Percentiles rank a stretch among this genome's conserved stretches.
Conservation (phyloP, 2,329 filamentous ascomycete genomes). For the Exophiala xenobiotica region DNA sequence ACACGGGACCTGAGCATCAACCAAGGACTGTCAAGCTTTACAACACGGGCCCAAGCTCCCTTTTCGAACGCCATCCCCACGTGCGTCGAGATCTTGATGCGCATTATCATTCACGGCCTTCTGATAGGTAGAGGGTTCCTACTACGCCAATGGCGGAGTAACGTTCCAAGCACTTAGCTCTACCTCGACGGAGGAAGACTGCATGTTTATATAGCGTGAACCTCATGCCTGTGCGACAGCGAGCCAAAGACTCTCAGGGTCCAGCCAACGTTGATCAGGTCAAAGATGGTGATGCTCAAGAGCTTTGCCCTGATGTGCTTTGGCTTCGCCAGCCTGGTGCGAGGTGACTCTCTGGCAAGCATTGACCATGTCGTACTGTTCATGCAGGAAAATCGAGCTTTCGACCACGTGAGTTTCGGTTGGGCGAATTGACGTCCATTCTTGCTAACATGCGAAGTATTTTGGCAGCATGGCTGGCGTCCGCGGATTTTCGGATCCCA, state of each 20-base stretch:
- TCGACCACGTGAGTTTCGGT: slow-evolving; percentile 36
- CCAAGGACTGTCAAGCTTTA: not conserved
- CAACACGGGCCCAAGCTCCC: not conserved
- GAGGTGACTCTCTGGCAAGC: slow-evolving; percentile 47
- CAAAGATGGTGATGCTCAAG: not conserved
- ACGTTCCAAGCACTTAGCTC: not conserved
- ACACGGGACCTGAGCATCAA: not conserved
- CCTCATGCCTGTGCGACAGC: not conserved
- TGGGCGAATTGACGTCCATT: not conserved
- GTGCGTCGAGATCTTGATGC: not conserved
- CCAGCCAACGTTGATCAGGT: not conserved
- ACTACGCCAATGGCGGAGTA: not conserved
- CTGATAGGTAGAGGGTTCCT: slow-evolving; percentile 5
- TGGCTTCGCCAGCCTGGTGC: not conserved
- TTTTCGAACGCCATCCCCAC: not conserved
- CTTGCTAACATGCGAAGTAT: slow-evolving; percentile 43
- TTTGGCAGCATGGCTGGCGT: slow-evolving; percentile 58
- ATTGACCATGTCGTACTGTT: slow-evolving; percentile 60
- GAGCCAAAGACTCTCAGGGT: not conserved
- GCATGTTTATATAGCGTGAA: not conserved
- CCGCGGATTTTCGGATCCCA: slow-evolving; percentile 57
- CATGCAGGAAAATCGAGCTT: slow-evolving; percentile 54
- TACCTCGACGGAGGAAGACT: not conserved
- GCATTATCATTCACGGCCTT: not conserved
- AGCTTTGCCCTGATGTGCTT: slow-evolving; percentile 1